A percentile compares a stretch with the other conserved stretches of the same genome.
phyloP scores from a whole-genome alignment of 2,329 filamentous ascomycete genomes.

The Verticillium tricorpus region DNA sequence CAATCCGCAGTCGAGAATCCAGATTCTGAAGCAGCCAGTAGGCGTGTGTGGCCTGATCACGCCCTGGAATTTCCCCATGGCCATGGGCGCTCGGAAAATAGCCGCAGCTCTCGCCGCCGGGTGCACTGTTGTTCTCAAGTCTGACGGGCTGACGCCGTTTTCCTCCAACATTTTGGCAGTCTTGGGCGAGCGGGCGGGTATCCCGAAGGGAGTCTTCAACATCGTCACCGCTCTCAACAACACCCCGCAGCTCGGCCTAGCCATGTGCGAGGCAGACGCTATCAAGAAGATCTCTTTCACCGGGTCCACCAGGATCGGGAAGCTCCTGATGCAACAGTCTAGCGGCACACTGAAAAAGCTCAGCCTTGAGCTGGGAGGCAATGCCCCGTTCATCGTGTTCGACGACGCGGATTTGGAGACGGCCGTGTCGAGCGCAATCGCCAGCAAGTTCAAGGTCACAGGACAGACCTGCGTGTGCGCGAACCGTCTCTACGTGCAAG shows the following conservation, averaged over 20 bases:
- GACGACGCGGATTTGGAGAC: conserved; percentile 67
- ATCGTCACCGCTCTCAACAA: conserved; percentile 63
- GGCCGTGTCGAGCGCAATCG: conserved; percentile 70
- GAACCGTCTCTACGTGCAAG: conserved; percentile 77
- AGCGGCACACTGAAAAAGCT: conserved; percentile 60
- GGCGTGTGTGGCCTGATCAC: conserved; percentile 25
- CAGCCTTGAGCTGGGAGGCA: conserved; percentile 66
- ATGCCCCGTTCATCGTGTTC: conserved; percentile 74
- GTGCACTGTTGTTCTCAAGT: conserved; percentile 88
- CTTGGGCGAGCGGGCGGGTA: conserved; percentile 77
- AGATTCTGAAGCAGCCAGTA: conserved; percentile 34
- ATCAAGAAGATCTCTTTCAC: conserved; percentile 74
- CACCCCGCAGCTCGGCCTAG: conserved; percentile 59
- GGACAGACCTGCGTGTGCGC: conserved; percentile 93
- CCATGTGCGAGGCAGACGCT: conserved; percentile 57
- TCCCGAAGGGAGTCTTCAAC: conserved; percentile 58
- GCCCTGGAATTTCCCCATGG: conserved; percentile 82
- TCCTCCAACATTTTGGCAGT: conserved; percentile 89
- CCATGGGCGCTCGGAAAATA: conserved; percentile 68
- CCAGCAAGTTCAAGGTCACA: conserved; percentile 86
- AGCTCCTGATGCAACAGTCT: conserved; percentile 65
- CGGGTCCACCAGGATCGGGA: conserved; percentile 48
- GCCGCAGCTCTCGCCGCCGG: conserved; percentile 81
- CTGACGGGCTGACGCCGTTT: conserved; percentile 86
- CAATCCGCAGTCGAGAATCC: conserved; percentile 65